A percentile compares a stretch with the other conserved stretches of the same genome.
Conservation (phyloP, 83 land plant species). For the Picea mariana region DNA sequence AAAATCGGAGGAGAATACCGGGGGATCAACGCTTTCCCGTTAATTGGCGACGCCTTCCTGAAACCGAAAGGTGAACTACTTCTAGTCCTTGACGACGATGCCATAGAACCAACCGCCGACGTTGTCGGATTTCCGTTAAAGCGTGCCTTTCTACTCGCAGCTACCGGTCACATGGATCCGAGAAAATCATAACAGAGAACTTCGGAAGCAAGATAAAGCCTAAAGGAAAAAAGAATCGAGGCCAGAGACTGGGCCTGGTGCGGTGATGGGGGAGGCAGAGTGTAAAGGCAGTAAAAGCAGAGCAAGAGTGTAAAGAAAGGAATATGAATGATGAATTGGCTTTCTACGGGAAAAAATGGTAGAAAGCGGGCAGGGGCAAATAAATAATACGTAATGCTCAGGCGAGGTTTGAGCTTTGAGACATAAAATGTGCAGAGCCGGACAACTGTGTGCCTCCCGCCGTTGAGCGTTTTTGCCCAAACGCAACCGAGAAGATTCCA, state of each 20-base stretch:
- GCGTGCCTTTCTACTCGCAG: too few species aligned
- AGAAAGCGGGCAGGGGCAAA: neutral
- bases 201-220: too few species aligned
- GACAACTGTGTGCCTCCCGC: neutral
- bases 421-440: neutral
- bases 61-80: constrained; percentile 20
- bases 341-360: neutral
- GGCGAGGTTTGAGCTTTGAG: neutral
- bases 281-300: constrained; percentile 1
- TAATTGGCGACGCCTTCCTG: constrained; percentile 12
- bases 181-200: neutral
- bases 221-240: too few species aligned
- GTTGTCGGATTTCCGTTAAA: too few species aligned
- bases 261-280: neutral
- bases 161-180: constrained; percentile 4
- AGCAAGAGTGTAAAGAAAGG: constrained; percentile 1
- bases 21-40: constrained; percentile 4
- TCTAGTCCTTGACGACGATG: constrained; percentile 15
- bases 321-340: neutral
- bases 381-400: neutral
- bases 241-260: too few species aligned
- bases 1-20: constrained; percentile 9
- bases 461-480: neutral
- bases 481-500: too few species aligned
- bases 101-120: constrained; percentile 9